Evolutionary conservation across 2,329 filamentous ascomycete genomes (phyloP).

Genomic region (Pseudophaeomoniella oleicola): DNA sequence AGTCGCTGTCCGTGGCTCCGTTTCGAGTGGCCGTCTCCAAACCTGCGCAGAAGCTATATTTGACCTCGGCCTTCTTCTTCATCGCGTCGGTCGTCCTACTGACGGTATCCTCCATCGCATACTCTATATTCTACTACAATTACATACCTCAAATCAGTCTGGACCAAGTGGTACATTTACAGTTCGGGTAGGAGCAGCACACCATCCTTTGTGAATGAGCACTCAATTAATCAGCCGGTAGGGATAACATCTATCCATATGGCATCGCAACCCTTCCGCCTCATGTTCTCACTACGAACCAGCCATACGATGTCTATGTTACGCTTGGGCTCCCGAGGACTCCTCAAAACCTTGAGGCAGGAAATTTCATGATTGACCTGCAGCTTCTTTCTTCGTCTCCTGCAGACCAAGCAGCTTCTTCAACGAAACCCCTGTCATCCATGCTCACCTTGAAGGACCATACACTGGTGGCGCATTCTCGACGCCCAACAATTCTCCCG

Average conservation of each 20-base stretch:
- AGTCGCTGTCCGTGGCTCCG: slow-evolving; percentile 37
- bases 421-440: slow-evolving; percentile 3
- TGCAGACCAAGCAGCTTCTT: slow-evolving; percentile 10
- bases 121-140: slow-evolving; percentile 52
- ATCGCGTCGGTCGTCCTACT: slow-evolving; percentile 40
- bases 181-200: slow-evolving; percentile 39
- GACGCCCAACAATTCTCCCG: slow-evolving; percentile 58
- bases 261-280: slow-evolving; percentile 33
- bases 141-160: slow-evolving; percentile 55
- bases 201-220: no score
- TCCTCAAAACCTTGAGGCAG: slow-evolving; percentile 55
- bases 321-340: slow-evolving; percentile 65
- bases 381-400: slow-evolving; percentile 44
- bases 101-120: slow-evolving; percentile 43
- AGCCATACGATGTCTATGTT: slow-evolving; percentile 74
- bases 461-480: slow-evolving; percentile 44
- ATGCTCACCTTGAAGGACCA: slow-evolving; percentile 11
- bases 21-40: slow-evolving; percentile 44
- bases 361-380: slow-evolving; percentile 91
- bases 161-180: slow-evolving; percentile 47
- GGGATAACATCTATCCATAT: slow-evolving; percentile 29
- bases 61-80: slow-evolving; percentile 42
- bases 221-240: no score
- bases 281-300: slow-evolving; percentile 47
- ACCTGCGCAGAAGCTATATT: slow-evolving; percentile 47